phyloP scores from a whole-genome alignment of 2,329 filamentous ascomycete genomes.

The Diaporthe citriasiana region DNA sequence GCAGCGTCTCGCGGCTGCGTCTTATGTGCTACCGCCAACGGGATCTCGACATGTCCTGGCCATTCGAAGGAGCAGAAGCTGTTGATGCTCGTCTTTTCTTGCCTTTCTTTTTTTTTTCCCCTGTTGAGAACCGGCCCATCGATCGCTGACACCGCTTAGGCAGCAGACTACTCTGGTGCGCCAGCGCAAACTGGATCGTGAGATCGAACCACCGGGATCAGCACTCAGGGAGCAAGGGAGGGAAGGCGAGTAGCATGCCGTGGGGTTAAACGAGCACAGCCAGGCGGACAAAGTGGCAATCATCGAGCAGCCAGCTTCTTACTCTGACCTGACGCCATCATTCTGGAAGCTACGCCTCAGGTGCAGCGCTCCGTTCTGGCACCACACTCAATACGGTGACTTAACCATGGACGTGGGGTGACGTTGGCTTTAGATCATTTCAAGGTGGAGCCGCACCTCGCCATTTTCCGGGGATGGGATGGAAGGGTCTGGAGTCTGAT shows the following conservation, averaged over 20 bases:
- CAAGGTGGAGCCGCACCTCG: conserved; percentile 24
- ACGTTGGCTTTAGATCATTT: conserved; percentile 23
- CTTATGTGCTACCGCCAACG: neutral
- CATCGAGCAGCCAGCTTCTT: neutral
- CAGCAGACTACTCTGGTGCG: neutral
- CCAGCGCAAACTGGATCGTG: neutral
- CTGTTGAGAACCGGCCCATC: neutral
- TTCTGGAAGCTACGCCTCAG: neutral
- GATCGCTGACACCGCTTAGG: neutral
- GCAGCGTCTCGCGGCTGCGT: conserved; percentile 12
- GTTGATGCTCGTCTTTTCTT: neutral
- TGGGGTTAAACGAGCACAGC: neutral
- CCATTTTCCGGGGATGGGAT: conserved; percentile 16
- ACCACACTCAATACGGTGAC: neutral
- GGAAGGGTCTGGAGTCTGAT: neutral
- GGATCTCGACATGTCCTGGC: neutral
- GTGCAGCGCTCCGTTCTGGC: neutral
- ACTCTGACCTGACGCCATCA: neutral
- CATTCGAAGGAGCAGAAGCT: neutral
- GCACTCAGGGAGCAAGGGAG: neutral
- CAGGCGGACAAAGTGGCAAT: neutral
- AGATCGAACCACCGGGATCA: conserved; percentile 25
- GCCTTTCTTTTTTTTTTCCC: neutral
- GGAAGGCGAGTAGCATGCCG: neutral
- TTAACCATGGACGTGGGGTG: conserved; percentile 8